A percentile compares a stretch with the other conserved stretches of the same genome.
These are phyloP conservation scores for Melaleuca alternifolia DNA, from an alignment of 345 rosid species.

Conservation along the genomic window DNA sequence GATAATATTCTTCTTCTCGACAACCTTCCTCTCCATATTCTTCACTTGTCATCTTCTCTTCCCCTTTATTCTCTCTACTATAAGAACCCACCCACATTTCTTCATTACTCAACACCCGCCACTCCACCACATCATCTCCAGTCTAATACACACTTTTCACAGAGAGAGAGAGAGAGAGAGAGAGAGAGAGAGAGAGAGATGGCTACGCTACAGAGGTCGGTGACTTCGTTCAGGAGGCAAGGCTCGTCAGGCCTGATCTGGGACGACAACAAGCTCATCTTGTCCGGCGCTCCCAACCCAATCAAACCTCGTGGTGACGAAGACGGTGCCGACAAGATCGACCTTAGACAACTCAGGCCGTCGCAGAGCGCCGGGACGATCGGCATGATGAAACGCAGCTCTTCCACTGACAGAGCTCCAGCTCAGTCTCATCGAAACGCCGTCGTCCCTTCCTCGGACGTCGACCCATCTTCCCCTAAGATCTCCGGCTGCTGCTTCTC, in stretches of 20 bases:
- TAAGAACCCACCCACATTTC: background rate
- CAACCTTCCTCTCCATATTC: background rate
- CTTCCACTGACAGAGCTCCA: background rate
- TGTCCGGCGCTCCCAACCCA: conserved; percentile 27
- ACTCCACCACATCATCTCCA: background rate
- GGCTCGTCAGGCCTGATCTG: conserved; percentile 83
- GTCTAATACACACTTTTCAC: background rate
- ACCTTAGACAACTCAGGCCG: background rate
- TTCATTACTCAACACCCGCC: background rate
- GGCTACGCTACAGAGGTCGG: conserved; percentile 53
- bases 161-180: background rate
- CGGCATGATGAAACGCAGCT: background rate
- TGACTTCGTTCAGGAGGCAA: conserved; percentile 71
- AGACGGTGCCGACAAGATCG: background rate
- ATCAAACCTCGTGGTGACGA: background rate
- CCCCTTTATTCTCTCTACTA: background rate
- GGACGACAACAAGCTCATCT: conserved; percentile 37
- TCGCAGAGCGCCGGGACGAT: conserved; percentile 9
- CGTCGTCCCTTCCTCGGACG: conserved; percentile 3
- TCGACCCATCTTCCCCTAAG: conserved; percentile 65
- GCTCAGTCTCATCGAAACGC: background rate
- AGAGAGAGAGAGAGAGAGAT: too few species aligned
- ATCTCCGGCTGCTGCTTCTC: conserved; percentile 50
- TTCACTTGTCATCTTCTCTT: background rate
- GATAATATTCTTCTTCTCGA: background rate